Conservation (phyloP, 805 yeast species). For the Zygosaccharomyces lentus region DNA sequence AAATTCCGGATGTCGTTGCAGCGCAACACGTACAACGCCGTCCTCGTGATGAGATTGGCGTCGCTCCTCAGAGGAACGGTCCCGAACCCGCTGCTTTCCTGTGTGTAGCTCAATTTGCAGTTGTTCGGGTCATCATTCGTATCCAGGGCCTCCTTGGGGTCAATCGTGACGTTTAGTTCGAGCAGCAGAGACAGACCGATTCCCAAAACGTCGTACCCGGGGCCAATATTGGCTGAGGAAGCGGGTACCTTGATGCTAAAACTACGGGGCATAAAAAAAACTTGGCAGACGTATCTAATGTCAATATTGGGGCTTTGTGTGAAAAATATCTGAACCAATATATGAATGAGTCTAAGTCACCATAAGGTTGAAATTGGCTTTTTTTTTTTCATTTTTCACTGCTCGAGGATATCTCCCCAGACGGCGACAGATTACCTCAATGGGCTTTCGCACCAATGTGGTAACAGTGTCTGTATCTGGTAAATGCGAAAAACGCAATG, state of each 20-base stretch:
- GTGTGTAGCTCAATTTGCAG: slow-evolving; percentile 65
- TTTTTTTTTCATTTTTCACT: background rate
- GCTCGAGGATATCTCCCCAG: background rate
- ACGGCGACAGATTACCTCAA: background rate
- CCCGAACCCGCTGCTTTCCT: slow-evolving; percentile 68
- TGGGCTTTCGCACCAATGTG: background rate
- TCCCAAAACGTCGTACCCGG: slow-evolving; percentile 96
- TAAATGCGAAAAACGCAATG: background rate
- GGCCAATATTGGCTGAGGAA: slow-evolving; percentile 96
- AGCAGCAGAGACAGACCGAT: slow-evolving; percentile 77
- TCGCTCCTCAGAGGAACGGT: slow-evolving; percentile 76
- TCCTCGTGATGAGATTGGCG: slow-evolving; percentile 81
- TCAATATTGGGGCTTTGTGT: background rate
- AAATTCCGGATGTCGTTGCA: slow-evolving; percentile 72
- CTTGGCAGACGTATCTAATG: background rate
- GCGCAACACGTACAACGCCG: slow-evolving; percentile 87
- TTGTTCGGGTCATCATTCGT: slow-evolving; percentile 62
- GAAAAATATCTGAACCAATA: background rate
- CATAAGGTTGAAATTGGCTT: background rate
- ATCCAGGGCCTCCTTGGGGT: slow-evolving; percentile 42
- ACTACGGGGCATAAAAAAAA: slow-evolving; percentile 39
- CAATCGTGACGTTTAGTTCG: slow-evolving; percentile 64
- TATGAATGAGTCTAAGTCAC: background rate
- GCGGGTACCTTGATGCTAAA: slow-evolving; percentile 82
- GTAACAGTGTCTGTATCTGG: background rate